Percentiles rank a stretch among this genome's conserved stretches.
These are phyloP conservation scores for Amylostereum chailletii DNA, from an alignment of 1,284 basidiomycete species.

Conservation along the genomic window DNA sequence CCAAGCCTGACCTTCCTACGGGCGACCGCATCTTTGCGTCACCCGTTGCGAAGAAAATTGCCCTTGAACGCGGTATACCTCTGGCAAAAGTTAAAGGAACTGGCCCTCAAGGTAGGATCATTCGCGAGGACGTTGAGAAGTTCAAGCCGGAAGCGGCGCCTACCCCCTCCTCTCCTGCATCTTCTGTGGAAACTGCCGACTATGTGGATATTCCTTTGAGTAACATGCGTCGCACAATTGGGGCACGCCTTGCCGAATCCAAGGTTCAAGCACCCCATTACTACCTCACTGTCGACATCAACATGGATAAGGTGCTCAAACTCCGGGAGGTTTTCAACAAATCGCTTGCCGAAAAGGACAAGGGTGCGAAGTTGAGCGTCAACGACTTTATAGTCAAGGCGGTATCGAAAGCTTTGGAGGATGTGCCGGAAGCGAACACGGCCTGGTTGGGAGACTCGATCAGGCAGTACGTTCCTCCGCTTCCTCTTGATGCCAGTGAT, in stretches of 20 bases:
- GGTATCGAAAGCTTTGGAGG: constrained; percentile 80
- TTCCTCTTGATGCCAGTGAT: constrained; percentile 5
- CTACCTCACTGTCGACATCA: constrained; percentile 92
- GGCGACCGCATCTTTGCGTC: constrained; percentile 89
- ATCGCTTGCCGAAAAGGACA: constrained; percentile 76
- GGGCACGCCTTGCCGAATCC: constrained; percentile 82
- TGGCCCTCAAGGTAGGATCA: constrained; percentile 90
- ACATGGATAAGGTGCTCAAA: constrained; percentile 96
- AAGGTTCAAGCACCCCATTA: constrained; percentile 97
- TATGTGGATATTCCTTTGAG: constrained; percentile 90
- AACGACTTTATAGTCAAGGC: constrained; percentile 99
- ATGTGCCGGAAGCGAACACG: constrained; percentile 97
- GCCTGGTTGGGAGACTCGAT: constrained; percentile 97
- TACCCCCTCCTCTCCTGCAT: constrained; percentile 29
- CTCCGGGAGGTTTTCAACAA: constrained; percentile 96
- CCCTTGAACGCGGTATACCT: constrained; percentile 91
- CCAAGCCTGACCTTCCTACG: constrained; percentile 48
- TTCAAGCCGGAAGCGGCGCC: constrained; percentile 56
- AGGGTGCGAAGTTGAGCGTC: constrained; percentile 86
- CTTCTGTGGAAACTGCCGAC: constrained; percentile 45
- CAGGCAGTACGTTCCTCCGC: constrained; percentile 62
- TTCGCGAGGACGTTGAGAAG: constrained; percentile 90
- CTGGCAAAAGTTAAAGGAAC: constrained; percentile 88
- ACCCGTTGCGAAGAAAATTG: constrained; percentile 95
- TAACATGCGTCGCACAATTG: constrained; percentile 95